phyloP scores from a whole-genome alignment of 2,329 filamentous ascomycete genomes.

The Annulohypoxylon truncatum region DNA sequence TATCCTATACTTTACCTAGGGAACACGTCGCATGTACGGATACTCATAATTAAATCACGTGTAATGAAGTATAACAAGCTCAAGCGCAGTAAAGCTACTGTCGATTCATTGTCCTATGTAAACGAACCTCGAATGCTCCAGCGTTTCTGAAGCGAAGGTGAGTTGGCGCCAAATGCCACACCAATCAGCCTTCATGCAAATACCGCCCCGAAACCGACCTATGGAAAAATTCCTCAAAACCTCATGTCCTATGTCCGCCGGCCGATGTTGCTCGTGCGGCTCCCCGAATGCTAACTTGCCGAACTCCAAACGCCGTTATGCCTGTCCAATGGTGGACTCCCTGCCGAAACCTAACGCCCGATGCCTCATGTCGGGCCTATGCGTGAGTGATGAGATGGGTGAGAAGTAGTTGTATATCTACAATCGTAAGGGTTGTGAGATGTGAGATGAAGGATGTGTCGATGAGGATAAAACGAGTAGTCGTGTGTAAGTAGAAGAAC shows the following conservation, averaged over 20 bases:
- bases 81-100: background rate
- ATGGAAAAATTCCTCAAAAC: background rate
- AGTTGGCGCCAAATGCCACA: background rate
- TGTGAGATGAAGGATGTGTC: background rate
- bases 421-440: conserved; percentile 27
- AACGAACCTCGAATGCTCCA: background rate
- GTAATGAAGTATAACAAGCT: background rate
- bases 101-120: conserved; percentile 7
- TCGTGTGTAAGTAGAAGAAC: conserved; percentile 11
- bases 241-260: background rate
- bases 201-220: background rate
- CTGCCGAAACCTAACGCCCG: conserved; percentile 38
- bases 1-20: too few species aligned
- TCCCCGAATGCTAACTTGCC: background rate
- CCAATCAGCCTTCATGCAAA: background rate
- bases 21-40: background rate
- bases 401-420: conserved; percentile 31
- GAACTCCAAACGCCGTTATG: conserved; percentile 30
- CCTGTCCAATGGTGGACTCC: conserved; percentile 28
- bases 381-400: conserved; percentile 30
- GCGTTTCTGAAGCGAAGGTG: background rate
- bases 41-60: background rate
- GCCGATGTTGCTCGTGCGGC: conserved; percentile 1
- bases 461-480: conserved; percentile 1
- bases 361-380: conserved; percentile 29